phyloP scores from a whole-genome alignment of 257 asterid genomes.

The Gentiana straminea region DNA sequence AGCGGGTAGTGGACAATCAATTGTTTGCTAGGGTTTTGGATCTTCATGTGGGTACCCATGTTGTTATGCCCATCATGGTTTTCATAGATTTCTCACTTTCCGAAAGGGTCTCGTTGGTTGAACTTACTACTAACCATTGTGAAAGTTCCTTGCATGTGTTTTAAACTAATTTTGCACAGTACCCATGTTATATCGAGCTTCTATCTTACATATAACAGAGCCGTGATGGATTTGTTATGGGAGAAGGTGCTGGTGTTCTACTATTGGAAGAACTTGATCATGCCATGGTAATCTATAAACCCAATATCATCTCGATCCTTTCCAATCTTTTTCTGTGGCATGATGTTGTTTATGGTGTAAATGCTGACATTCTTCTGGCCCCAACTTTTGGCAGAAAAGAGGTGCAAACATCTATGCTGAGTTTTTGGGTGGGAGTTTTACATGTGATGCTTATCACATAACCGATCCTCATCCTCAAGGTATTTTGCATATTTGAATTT shows the following conservation, averaged over 20 bases:
- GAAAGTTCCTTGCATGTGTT: no score
- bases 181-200: neutral
- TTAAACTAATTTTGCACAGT: no score
- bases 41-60: no score
- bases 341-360: neutral
- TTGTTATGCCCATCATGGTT: no score
- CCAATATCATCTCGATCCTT: neutral
- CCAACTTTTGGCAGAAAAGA: conserved; percentile 18
- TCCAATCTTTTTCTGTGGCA: neutral
- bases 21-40: no score
- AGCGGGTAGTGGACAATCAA: no score
- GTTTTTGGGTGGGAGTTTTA: conserved; percentile 42
- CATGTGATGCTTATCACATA: conserved; percentile 33
- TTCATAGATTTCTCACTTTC: no score
- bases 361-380: neutral
- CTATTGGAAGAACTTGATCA: conserved; percentile 44
- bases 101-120: no score
- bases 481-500: neutral
- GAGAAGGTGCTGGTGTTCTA: conserved; percentile 48
- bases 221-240: conserved; percentile 42
- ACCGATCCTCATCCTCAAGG: conserved; percentile 32
- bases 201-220: conserved; percentile 12
- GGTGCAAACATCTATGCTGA: conserved; percentile 44
- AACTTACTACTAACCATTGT: no score
- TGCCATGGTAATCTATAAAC: conserved; percentile 20